Percentiles rank a stretch among this genome's conserved stretches.
phyloP scores from a whole-genome alignment of 352 stramenopile species.

The Phytophthora fragariaefolia region DNA sequence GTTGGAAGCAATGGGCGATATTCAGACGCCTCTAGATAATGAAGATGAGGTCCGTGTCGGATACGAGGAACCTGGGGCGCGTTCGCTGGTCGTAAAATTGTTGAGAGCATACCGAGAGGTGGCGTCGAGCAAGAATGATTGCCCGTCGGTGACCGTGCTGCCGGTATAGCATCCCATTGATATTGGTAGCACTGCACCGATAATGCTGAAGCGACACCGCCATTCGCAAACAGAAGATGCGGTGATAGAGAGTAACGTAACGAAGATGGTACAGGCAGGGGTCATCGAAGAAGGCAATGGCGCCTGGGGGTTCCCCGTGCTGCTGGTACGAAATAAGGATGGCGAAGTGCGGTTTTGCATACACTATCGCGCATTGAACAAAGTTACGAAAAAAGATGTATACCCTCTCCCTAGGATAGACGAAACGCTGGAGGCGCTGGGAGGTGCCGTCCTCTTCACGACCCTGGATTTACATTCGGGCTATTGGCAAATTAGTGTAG shows the following conservation, averaged over 20 bases:
- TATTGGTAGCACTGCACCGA: background rate
- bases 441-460: background rate
- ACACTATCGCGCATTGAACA: background rate
- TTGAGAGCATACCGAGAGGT: background rate
- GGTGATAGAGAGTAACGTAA: background rate
- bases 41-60: background rate
- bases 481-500: background rate
- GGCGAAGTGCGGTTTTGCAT: background rate
- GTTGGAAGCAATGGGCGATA: background rate
- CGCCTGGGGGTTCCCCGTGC: background rate
- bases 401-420: background rate
- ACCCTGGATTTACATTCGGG: background rate
- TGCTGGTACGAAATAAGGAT: background rate
- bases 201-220: background rate
- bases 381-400: background rate
- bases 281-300: background rate
- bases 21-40: background rate
- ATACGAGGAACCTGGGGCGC: background rate
- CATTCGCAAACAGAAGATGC: too few relatives aligned
- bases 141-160: background rate
- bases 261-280: background rate
- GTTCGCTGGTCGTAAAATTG: background rate
- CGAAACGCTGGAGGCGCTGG: background rate
- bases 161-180: background rate
- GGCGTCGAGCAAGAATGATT: slow-evolving; percentile 68